Percentiles rank a stretch among this genome's conserved stretches.
Conservation (phyloP, 352 stramenopile genomes). For the Phytophthora crassamura region DNA sequence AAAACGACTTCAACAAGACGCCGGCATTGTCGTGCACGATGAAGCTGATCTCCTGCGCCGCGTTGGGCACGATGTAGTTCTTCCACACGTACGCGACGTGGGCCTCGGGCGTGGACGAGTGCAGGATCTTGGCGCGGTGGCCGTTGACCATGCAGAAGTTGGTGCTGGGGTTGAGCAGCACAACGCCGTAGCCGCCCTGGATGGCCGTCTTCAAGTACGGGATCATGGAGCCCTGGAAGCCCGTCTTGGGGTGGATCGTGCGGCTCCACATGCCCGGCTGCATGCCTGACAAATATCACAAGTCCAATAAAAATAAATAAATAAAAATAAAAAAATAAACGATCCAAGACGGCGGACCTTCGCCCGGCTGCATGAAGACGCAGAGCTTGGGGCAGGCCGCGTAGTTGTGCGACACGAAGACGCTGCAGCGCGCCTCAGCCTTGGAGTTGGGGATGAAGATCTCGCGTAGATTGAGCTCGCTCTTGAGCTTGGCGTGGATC, state of each 20-base stretch:
- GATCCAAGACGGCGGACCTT: conserved; percentile 39
- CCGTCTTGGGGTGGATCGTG: conserved; percentile 78
- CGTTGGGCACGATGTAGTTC: conserved; percentile 85
- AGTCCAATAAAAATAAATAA: conserved; percentile 9
- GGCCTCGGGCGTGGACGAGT: conserved; percentile 77
- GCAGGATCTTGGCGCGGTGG: conserved; percentile 82
- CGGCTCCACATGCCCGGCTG: conserved; percentile 79
- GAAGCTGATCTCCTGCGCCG: conserved; percentile 86
- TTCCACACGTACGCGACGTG: conserved; percentile 89
- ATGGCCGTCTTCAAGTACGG: conserved; percentile 89
- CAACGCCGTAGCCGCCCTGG: conserved; percentile 82
- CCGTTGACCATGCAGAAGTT: conserved; percentile 84
- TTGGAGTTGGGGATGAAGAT: conserved; percentile 91
- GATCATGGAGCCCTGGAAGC: conserved; percentile 89
- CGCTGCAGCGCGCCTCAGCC: conserved; percentile 85
- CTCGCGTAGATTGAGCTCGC: conserved; percentile 82
- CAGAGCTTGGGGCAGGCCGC: conserved; percentile 80
- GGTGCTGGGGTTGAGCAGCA: conserved; percentile 86
- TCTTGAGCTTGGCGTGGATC: conserved; percentile 89
- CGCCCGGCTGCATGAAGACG: conserved; percentile 80
- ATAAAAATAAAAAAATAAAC: neutral
- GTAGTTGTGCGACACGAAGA: conserved; percentile 88
- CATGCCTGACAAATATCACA: conserved; percentile 41
- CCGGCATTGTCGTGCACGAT: conserved; percentile 79
- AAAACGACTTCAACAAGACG: conserved; percentile 73